phyloP scores from a whole-genome alignment of 2,329 filamentous ascomycete genomes.

The Macrophomina phaseolina region DNA sequence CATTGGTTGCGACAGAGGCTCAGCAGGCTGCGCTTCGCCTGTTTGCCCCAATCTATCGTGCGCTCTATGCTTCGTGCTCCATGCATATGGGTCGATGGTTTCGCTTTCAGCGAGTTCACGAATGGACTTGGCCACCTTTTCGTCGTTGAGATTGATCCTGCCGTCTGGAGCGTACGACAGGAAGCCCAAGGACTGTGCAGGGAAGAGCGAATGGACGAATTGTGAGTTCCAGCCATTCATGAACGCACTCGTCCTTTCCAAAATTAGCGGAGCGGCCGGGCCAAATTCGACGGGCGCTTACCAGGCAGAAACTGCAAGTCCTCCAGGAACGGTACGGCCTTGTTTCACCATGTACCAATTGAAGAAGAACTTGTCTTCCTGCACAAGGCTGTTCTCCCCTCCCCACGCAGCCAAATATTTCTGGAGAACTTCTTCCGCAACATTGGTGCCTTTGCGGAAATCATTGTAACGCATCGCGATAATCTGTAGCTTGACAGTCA shows the following conservation, averaged over 20 bases:
- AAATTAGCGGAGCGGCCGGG: background rate
- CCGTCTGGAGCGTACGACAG: conserved; percentile 35
- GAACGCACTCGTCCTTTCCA: conserved; percentile 39
- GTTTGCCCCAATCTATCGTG: background rate
- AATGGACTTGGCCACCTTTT: conserved; percentile 35
- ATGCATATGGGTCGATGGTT: conserved; percentile 28
- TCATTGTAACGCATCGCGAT: conserved; percentile 49
- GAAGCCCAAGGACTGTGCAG: conserved; percentile 34
- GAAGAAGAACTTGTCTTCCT: conserved; percentile 36
- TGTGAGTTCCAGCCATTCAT: conserved; percentile 47
- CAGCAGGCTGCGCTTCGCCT: background rate
- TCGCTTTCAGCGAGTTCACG: conserved; percentile 29
- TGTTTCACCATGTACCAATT: conserved; percentile 39
- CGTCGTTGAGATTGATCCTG: conserved; percentile 33
- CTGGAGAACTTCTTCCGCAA: conserved; percentile 39
- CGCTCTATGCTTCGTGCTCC: background rate
- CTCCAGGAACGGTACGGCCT: conserved; percentile 31
- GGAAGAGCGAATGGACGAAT: conserved; percentile 32
- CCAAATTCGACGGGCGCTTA: conserved; percentile 31
- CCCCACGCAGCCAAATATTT: conserved; percentile 47
- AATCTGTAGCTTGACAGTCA: conserved; percentile 35
- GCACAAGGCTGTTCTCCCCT: conserved; percentile 38
- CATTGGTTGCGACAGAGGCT: conserved; percentile 25
- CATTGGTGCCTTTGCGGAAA: conserved; percentile 40
- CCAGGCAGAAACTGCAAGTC: conserved; percentile 36